Base-by-base conservation (phyloP, 768 basidiomycete genomes). In the Russula compacta region DNA sequence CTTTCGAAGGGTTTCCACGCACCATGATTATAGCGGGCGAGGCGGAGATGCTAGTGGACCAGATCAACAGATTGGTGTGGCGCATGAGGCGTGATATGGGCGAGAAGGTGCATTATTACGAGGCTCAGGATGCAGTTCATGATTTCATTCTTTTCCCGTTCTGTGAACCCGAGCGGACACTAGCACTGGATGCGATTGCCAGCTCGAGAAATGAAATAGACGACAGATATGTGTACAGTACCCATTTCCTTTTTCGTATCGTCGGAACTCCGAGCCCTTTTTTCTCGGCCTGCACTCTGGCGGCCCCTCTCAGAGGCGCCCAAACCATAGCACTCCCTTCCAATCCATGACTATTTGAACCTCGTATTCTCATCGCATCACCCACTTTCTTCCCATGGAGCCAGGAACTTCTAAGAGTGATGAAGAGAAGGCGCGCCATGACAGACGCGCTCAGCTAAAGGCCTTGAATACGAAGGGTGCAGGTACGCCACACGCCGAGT, bases 401-500 rank as follows among this genome's bases (percentile, higher is more conserved):
- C 24, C 17, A 43, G 52, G 21, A 17, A 54, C 33, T 38, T 54
- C 69, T 3, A 83, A 79, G 68, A 59, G 69, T 17, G 80, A 82
- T 48, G 82, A 83, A 56, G 81, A 82, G 69, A 74, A 71, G 43
- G 71, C 74, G 57, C 83, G 86, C 43, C 74, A 80, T 56, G 74
- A 69, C 59, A 85, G 82, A 67, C 82, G 88, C 64, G 71, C 74
- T 29, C 80, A 78, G 56, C 78, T 89, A 66, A 86, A 79, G 70
- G 74, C 79, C 36, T 73, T 79, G 51, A 89, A 89, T 70, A 63
- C 73, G 21, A 76, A 73, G n/a, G 73, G 76, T 54, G 71, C 71
- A 53, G 71, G 74, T 63, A 63, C 61, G 61, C 51, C 21, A 43
- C 61, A 43, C 11, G n/a, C n/a, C 74, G 76, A 78, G 82, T 85